Evolutionary conservation across 2,329 filamentous ascomycete genomes (phyloP), one percentile per base, ranked within the genome.

Genomic region (Thermothelomyces thermophilus): DNA sequence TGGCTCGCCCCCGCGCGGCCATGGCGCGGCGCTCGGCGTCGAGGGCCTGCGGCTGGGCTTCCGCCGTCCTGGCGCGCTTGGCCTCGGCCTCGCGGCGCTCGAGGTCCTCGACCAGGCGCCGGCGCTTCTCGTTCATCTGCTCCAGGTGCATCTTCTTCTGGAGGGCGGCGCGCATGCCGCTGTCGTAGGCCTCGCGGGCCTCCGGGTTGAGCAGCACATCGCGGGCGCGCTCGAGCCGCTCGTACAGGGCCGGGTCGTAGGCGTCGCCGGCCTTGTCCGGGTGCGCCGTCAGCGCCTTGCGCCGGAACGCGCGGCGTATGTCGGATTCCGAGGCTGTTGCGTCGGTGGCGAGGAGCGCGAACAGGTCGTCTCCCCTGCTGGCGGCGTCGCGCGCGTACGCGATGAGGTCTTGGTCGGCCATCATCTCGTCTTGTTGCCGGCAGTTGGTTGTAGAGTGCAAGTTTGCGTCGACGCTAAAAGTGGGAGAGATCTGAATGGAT

Each of bases 31-130:
- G 52, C 55, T 64, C 63, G 31, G 60, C 55, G 51, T 68, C 68
- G 3, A 19, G 30, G 8, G 8, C 26, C 17, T 28, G n/a, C 10
- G 20, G 7, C 10, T 10, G 11, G 7, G 50, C 56, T 31, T 61
- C 57, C 2, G 48, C 46, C 34, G 41, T 53, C 48, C 49, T 52
- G 22, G 83, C 82, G 26, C 78, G 73, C 67, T 95, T 91, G 17
- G 86, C 74, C 22, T 80, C 77, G 69, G 95, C 45, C 51, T 62
- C 60, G 3, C 57, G 33, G 22, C 53, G 43, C 33, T 62, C 57
- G 17, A 97, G 71, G 63, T 96, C 90, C 62, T 95, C 89, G 57
- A 87, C 86, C 78, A 95, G 86, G 58, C 81, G 77, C 63, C 86
- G 74, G 59, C 86, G 75, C 66, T 83, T 79, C 41, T 82, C 81